Conservation (phyloP, 306 rosid species). For the Inga oerstediana region DNA sequence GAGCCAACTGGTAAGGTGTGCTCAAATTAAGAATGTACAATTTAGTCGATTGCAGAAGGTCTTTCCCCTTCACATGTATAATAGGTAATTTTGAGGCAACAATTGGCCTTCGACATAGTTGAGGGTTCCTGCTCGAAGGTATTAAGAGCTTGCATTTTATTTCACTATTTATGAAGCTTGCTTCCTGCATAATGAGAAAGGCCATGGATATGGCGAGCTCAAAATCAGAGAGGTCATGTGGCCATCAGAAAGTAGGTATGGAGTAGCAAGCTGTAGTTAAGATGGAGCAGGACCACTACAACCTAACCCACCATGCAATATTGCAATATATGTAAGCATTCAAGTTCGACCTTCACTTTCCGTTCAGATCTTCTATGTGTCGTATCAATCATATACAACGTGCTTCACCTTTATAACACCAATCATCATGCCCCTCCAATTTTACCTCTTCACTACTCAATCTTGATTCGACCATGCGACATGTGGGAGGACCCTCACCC, state of each 20-base stretch:
- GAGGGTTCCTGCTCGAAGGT: not conserved
- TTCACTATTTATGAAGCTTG: not conserved
- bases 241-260: not conserved
- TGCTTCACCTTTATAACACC: not conserved
- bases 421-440: not conserved
- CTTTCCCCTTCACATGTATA: not conserved
- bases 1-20: no score
- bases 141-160: not conserved
- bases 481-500: not conserved
- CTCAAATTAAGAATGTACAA: not conserved
- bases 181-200: not conserved
- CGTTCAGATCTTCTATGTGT: not conserved
- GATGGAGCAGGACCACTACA: slow-evolving; percentile 11
- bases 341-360: slow-evolving; percentile 19
- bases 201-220: not conserved
- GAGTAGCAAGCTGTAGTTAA: not conserved
- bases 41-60: not conserved
- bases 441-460: not conserved
- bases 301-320: not conserved
- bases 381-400: not conserved
- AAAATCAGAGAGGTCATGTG: slow-evolving; percentile 2
- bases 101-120: not conserved
- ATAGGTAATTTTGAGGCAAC: not conserved
- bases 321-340: not conserved
- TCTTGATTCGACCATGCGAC: not conserved